phyloP scores from a whole-genome alignment of 1,139 yeast genomes.

The Arxiozyma telluris region DNA sequence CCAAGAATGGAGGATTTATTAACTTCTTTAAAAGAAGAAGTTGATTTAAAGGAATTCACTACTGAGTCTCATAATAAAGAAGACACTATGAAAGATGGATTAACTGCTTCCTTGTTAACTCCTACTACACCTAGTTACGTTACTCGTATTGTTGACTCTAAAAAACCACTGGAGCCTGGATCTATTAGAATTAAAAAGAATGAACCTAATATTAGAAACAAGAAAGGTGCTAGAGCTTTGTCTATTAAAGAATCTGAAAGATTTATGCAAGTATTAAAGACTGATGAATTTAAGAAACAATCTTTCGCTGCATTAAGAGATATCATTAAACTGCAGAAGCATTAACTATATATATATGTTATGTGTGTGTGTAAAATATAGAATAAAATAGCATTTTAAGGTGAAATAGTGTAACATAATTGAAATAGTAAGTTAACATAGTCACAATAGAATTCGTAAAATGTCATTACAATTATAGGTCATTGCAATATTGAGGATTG shows the following conservation, averaged over 20 bases:
- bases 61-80: slow-evolving; percentile 11
- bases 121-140: slow-evolving; percentile 7
- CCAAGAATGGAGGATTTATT: slow-evolving; percentile 61
- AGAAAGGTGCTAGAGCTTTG: slow-evolving; percentile 47
- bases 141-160: slow-evolving; percentile 15
- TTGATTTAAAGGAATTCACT: slow-evolving; percentile 15
- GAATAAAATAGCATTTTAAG: background rate
- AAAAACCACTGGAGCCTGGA: slow-evolving; percentile 16
- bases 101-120: background rate
- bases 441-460: background rate
- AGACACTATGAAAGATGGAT: background rate
- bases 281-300: slow-evolving; percentile 42
- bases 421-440: too few relatives aligned
- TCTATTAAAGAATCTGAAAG: slow-evolving; percentile 46
- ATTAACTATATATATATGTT: background rate
- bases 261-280: slow-evolving; percentile 47
- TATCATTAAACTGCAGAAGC: slow-evolving; percentile 30
- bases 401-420: background rate
- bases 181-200: slow-evolving; percentile 34
- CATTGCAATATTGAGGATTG: too few relatives aligned
- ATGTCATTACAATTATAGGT: too few relatives aligned
- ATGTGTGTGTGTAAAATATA: background rate
- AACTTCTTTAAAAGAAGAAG: slow-evolving; percentile 39
- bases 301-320: slow-evolving; percentile 54
- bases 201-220: slow-evolving; percentile 52